Percentiles rank a stretch among this genome's conserved stretches.
These are phyloP conservation scores for Lentinula lateritia DNA, from an alignment of 768 basidiomycete species.

Conservation along the genomic window DNA sequence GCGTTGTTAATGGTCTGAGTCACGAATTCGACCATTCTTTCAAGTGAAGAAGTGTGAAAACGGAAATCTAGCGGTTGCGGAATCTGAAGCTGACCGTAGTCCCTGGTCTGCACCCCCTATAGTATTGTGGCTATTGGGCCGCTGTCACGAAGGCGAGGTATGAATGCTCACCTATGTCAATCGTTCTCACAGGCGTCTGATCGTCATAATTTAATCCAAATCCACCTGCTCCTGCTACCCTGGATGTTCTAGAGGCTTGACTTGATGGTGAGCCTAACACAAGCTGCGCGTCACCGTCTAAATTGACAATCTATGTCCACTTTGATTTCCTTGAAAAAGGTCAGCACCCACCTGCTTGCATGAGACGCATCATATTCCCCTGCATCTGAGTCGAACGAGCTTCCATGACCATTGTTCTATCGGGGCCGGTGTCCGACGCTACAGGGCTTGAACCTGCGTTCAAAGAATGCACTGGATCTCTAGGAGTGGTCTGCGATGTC, in stretches of 20 bases:
- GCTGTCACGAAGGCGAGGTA: not conserved
- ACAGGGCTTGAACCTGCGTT: conserved; percentile 5
- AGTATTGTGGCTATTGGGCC: not conserved
- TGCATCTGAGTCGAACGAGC: conserved; percentile 3
- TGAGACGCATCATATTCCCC: not conserved
- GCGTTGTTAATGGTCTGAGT: conserved; percentile 53
- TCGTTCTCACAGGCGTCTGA: conserved; percentile 39
- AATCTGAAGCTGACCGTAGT: conserved; percentile 27
- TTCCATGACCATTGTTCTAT: not conserved
- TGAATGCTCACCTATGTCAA: conserved; percentile 35
- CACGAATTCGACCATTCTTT: conserved; percentile 60
- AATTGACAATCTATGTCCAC: not conserved
- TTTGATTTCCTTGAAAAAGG: not conserved
- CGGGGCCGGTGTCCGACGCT: not conserved
- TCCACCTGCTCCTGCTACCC: conserved; percentile 14
- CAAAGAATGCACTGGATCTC: conserved; percentile 6
- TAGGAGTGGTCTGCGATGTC: not conserved
- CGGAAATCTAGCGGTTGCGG: not conserved
- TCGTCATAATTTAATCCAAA: conserved; percentile 48
- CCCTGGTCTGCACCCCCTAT: conserved; percentile 49
- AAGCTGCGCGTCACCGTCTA: conserved; percentile 13
- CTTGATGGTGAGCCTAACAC: conserved; percentile 9
- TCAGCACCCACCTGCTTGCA: not conserved
- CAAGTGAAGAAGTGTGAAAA: not conserved
- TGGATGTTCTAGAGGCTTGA: conserved; percentile 5